These are phyloP conservation scores for Phytophthora pisi DNA, from an alignment of 352 stramenopile species.

Conservation along the genomic window DNA sequence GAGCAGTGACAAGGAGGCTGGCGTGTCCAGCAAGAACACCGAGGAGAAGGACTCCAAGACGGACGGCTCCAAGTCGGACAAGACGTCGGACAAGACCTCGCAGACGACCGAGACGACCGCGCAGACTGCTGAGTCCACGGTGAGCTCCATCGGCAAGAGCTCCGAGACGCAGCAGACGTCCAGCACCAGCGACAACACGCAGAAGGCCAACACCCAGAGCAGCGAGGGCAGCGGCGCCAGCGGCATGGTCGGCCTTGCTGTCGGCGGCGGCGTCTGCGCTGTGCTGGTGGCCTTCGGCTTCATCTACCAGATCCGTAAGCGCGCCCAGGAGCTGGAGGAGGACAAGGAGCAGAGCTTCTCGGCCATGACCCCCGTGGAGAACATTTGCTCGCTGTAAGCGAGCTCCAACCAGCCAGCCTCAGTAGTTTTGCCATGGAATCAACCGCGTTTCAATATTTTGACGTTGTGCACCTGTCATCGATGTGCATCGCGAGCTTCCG, in stretches of 20 bases:
- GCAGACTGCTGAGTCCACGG: slow-evolving; percentile 13
- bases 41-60: slow-evolving; percentile 24
- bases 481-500: no score
- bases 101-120: slow-evolving; percentile 9
- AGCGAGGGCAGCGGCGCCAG: neutral
- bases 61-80: slow-evolving; percentile 24
- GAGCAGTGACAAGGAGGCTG: slow-evolving; percentile 23
- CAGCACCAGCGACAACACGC: slow-evolving; percentile 29
- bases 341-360: slow-evolving; percentile 59
- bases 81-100: slow-evolving; percentile 23
- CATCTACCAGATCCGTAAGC: slow-evolving; percentile 81
- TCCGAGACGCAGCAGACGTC: slow-evolving; percentile 33
- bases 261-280: slow-evolving; percentile 40
- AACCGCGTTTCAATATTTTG: slow-evolving; percentile 31
- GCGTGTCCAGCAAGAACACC: slow-evolving; percentile 24
- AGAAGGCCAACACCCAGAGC: slow-evolving; percentile 55
- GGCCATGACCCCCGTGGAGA: slow-evolving; percentile 54
- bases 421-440: slow-evolving; percentile 24
- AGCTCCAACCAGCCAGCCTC: neutral
- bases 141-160: slow-evolving; percentile 32
- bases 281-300: slow-evolving; percentile 71
- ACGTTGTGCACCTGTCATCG: slow-evolving; percentile 2
- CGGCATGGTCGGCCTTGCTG: slow-evolving; percentile 32
- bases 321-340: slow-evolving; percentile 62
- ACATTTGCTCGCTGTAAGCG: slow-evolving; percentile 62